phyloP scores from a whole-genome alignment of 2,329 filamentous ascomycete genomes.

The Apiospora rasikravindrae region DNA sequence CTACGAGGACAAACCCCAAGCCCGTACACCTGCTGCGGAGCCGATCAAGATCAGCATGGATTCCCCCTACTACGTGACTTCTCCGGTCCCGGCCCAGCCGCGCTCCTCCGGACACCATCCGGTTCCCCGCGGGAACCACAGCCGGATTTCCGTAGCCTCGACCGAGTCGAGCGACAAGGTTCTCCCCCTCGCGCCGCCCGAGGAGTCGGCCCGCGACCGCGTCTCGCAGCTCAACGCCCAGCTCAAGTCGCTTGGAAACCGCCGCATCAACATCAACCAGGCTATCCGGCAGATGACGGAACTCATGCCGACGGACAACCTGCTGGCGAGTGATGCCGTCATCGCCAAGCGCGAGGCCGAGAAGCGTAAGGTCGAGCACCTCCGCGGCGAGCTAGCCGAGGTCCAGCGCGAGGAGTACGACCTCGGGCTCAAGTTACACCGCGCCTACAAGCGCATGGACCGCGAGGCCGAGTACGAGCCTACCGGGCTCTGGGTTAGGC shows the following conservation, averaged over 20 bases:
- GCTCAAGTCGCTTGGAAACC: conserved; percentile 67
- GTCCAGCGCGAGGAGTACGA: conserved; percentile 80
- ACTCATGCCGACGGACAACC: conserved; percentile 73
- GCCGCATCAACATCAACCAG: conserved; percentile 72
- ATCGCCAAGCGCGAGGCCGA: conserved; percentile 59
- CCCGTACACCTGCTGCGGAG: conserved; percentile 27
- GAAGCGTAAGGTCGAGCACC: conserved; percentile 69
- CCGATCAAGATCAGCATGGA: conserved; percentile 39
- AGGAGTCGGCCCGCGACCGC: conserved; percentile 62
- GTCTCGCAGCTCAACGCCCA: conserved; percentile 70
- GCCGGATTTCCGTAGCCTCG: conserved; percentile 29
- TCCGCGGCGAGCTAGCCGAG: conserved; percentile 72
- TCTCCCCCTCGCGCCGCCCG: conserved; percentile 66
- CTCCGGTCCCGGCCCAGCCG: conserved; percentile 22
- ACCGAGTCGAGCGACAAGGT: conserved; percentile 54
- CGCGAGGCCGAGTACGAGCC: conserved; percentile 68
- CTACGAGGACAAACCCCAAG: conserved; percentile 29
- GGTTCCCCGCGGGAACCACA: conserved; percentile 27
- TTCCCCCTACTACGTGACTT: conserved; percentile 34
- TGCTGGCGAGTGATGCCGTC: conserved; percentile 71
- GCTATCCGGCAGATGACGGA: conserved; percentile 80
- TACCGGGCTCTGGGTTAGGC: conserved; percentile 77
- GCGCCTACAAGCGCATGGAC: conserved; percentile 77
- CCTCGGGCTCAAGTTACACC: conserved; percentile 74
- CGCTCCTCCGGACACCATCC: conserved; percentile 22